Percentiles rank a stretch among this genome's conserved stretches.
Evolutionary conservation across 139 green algal species (phyloP).

Genomic region (Ulvella scutata): DNA sequence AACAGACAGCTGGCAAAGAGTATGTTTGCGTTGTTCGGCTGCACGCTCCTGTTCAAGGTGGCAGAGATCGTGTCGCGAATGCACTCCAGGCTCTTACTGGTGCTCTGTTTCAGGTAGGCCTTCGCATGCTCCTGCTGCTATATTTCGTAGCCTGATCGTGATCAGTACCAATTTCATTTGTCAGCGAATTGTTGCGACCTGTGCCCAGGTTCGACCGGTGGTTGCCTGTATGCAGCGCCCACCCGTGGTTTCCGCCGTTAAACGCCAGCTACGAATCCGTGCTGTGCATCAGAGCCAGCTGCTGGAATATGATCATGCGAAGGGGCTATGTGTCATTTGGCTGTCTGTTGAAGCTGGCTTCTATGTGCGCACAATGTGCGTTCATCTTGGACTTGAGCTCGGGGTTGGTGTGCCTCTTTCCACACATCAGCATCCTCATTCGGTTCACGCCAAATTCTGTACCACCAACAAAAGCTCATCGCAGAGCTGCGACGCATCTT

Average conservation of each 20-base stretch:
- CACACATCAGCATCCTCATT: no score
- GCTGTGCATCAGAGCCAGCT: slow-evolving; percentile 95
- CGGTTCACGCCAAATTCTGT: no score
- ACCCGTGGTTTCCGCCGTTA: slow-evolving; percentile 95
- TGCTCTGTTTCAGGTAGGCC: slow-evolving; percentile 6
- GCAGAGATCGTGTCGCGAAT: slow-evolving; percentile 41
- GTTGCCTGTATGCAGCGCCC: slow-evolving; percentile 67
- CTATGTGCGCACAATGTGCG: slow-evolving; percentile 93
- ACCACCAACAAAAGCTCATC: no score
- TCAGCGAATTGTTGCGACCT: background rate
- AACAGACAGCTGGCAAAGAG: slow-evolving; percentile 97
- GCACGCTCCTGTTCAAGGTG: slow-evolving; percentile 43
- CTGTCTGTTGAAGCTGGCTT: slow-evolving; percentile 91
- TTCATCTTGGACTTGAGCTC: slow-evolving; percentile 92
- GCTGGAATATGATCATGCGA: slow-evolving; percentile 86
- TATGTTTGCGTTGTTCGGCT: slow-evolving; percentile 85
- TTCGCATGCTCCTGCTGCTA: no score
- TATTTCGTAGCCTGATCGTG: background rate
- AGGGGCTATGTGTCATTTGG: slow-evolving; percentile 93
- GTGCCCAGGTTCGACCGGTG: background rate
- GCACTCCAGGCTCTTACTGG: slow-evolving; percentile 60
- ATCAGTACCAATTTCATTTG: background rate
- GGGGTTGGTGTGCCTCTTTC: slow-evolving; percentile 74
- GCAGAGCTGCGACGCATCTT: no score
- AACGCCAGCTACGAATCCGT: slow-evolving; percentile 93